These are phyloP conservation scores for Kernera saxatilis DNA, from an alignment of 345 rosid genomes.

Conservation along the genomic window DNA sequence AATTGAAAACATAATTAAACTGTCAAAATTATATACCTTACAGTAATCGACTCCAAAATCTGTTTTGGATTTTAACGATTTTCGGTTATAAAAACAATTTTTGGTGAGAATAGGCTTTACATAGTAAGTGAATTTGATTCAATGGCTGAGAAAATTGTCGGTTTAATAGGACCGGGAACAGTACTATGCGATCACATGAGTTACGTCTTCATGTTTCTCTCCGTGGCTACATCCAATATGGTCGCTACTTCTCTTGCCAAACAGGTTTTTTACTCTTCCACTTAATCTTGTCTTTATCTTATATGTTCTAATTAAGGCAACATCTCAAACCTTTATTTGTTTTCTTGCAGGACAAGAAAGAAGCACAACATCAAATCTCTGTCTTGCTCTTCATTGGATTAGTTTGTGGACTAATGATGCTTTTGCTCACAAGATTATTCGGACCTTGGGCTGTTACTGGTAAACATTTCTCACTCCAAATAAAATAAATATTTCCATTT, in stretches of 20 bases:
- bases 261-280: conserved; percentile 35
- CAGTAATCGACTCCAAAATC: not conserved
- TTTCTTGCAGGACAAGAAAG: conserved; percentile 57
- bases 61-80: not conserved
- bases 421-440: conserved; percentile 62
- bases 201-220: conserved; percentile 81
- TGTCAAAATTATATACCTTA: too few species aligned
- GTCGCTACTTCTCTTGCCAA: conserved; percentile 88
- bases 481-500: not conserved
- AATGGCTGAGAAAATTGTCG: conserved; percentile 7
- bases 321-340: not conserved
- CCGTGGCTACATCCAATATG: conserved; percentile 90
- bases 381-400: conserved; percentile 66
- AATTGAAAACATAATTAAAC: too few species aligned
- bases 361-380: conserved; percentile 81
- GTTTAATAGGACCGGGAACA: conserved; percentile 81
- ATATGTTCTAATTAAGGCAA: not conserved
- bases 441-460: conserved; percentile 77
- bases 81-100: not conserved
- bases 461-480: conserved; percentile 24
- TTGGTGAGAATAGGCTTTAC: not conserved
- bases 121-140: not conserved
- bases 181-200: conserved; percentile 72
- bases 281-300: not conserved
- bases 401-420: conserved; percentile 70